These are phyloP conservation scores for Nidula microcarpa DNA, from an alignment of 768 basidiomycete genomes.

Conservation along the genomic window DNA sequence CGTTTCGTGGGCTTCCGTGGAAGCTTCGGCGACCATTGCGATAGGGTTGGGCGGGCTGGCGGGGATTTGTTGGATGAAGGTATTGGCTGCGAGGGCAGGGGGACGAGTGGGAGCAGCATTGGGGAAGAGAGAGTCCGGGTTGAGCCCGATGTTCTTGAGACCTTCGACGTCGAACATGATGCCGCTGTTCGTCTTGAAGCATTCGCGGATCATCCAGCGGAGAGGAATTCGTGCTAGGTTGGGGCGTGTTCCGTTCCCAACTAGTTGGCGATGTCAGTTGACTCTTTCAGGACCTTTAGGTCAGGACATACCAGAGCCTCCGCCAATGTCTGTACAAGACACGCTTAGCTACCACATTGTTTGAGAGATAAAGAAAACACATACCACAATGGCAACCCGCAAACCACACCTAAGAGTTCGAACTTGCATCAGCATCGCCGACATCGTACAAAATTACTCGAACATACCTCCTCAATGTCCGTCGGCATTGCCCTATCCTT, in stretches of 20 bases:
- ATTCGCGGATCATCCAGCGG: constrained; percentile 71
- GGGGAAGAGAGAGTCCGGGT: constrained; percentile 33
- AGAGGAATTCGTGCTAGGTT: constrained; percentile 50
- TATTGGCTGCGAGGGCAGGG: constrained; percentile 11
- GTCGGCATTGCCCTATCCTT: constrained; percentile 17
- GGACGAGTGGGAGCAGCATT: constrained; percentile 24
- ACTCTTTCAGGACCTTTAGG: too few species aligned
- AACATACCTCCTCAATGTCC: constrained; percentile 48
- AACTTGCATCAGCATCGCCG: background rate
- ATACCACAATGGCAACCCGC: constrained; percentile 43
- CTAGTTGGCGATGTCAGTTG: constrained; percentile 7
- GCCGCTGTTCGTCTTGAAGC: constrained; percentile 51
- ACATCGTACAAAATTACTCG: background rate
- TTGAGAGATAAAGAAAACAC: constrained; percentile 3
- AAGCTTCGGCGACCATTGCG: background rate
- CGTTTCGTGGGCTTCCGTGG: constrained; percentile 1
- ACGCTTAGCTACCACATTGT: background rate
- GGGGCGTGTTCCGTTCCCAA: constrained; percentile 33
- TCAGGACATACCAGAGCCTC: constrained; percentile 36
- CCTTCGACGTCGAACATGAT: constrained; percentile 52
- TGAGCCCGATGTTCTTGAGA: constrained; percentile 38
- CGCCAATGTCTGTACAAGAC: constrained; percentile 44
- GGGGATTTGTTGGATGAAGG: constrained; percentile 8
- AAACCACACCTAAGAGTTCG: constrained; percentile 21
- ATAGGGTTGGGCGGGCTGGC: background rate